phyloP scores from a whole-genome alignment of 768 basidiomycete species.

The Megacollybia marginata region DNA sequence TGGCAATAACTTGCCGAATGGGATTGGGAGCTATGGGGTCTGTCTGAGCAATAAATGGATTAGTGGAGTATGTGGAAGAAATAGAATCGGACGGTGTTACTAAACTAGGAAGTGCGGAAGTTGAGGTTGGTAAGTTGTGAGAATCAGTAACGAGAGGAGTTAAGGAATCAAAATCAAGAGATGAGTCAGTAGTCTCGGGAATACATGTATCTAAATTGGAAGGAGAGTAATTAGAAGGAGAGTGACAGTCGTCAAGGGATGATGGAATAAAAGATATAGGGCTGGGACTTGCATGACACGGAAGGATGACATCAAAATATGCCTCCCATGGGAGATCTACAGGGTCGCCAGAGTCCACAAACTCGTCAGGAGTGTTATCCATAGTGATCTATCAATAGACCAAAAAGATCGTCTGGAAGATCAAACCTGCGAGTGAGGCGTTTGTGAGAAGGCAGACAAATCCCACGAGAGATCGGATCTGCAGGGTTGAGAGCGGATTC shows the following conservation, averaged over 20 bases:
- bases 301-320: background rate
- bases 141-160: too few species aligned
- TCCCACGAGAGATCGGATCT: slow-evolving; percentile 15
- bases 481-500: too few species aligned
- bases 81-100: background rate
- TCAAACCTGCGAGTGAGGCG: slow-evolving; percentile 1
- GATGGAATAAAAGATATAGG: background rate
- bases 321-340: too few species aligned
- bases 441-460: background rate
- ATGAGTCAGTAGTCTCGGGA: too few species aligned
- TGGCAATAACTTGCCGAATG: background rate
- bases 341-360: too few species aligned
- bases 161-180: too few species aligned
- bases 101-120: background rate
- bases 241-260: background rate
- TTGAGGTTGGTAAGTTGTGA: too few species aligned
- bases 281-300: background rate
- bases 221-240: too few species aligned
- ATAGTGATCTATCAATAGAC: background rate
- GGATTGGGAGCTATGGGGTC: background rate
- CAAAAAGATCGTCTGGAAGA: background rate
- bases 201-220: too few species aligned
- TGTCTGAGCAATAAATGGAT: background rate
- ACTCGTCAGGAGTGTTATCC: too few species aligned
- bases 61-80: background rate